Evolutionary conservation across 2,329 filamentous ascomycete genomes (phyloP), one percentile per base, ranked within the genome.

Genomic region (Ceratocystis harringtonii): DNA sequence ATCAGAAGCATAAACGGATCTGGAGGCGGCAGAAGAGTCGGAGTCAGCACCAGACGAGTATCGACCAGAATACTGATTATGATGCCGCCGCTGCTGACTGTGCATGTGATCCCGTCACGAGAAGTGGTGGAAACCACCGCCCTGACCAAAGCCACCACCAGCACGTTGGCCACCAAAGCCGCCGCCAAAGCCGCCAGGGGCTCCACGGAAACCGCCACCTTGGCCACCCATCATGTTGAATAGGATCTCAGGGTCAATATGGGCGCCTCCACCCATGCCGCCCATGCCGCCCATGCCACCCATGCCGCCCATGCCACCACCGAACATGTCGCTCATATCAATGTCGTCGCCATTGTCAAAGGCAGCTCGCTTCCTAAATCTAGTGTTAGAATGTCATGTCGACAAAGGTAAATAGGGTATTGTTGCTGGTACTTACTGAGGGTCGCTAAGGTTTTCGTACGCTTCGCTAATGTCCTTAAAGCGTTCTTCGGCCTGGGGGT

Each of bases 381-480:
- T n/a, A 57, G 5, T 8, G 57, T 30, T 63, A 63, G 28, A 25
- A 17, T 22, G 41, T 19, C 25, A 41, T 41, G 12, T 41, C 36
- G 12, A 41, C 10, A n/a, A 73, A 81, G 76, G 62, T 66, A 63
- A 28, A 44, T 22, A 22, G 22, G 15, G 41, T 8, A 22, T 50
- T 63, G 68, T 41, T 41, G 61, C 8, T n/a, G 19, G n/a, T 30
- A 84, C 87, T 77, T 88, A 91, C 87, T 96, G 86, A 78, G 91
- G 80, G 76, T 99, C 94, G 73, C 89, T 96, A 76, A 99, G 78
- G 62, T 88, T 95, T 78, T 99, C 94, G 74, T 99, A 96, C 50
- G 92, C 92, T 79, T 99, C 94, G 71, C 91, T 89, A 74, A 96
- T 89, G 74, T 99, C 94, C 83, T 99, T 97, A 83, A 99, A 99